Evolutionary conservation across 139 green algal genomes (phyloP).

Genomic region (Chlamydomonas sp.): DNA sequence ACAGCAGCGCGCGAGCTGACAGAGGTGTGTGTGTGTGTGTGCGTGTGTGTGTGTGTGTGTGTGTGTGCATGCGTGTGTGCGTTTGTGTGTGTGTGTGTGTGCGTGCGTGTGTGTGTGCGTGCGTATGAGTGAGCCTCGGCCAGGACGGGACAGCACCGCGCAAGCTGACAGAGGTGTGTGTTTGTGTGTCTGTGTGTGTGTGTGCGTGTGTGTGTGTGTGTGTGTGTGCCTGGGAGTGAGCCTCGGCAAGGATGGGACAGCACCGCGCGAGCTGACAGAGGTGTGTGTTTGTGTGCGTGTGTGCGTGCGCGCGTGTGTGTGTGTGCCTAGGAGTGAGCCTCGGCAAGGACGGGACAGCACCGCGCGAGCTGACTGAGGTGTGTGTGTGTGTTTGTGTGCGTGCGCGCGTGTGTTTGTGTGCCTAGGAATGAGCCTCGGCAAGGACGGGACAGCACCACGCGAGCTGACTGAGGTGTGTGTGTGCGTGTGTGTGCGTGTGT

Average conservation of each 20-base stretch:
- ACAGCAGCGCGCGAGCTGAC: too few relatives aligned
- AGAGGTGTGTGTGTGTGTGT: neutral
- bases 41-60: neutral
- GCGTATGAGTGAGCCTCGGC: neutral
- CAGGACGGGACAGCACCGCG: too few relatives aligned
- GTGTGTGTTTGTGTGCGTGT: neutral
- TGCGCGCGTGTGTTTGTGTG: neutral
- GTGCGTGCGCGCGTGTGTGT: neutral
- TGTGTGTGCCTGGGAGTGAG: neutral
- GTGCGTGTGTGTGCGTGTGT: neutral
- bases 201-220: neutral
- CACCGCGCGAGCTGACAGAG: too few relatives aligned
- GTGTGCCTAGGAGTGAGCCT: neutral
- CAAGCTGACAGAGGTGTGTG: too few relatives aligned
- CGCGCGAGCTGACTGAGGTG: too few relatives aligned
- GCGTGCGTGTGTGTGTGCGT: neutral
- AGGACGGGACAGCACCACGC: too few relatives aligned
- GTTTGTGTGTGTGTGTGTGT: too few relatives aligned
- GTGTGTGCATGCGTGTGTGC: neutral
- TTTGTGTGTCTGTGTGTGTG: neutral
- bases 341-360: too few relatives aligned
- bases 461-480: neutral
- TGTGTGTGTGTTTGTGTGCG: neutral
- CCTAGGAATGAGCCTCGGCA: too few relatives aligned
- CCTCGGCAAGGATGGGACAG: too few relatives aligned